Conservation (phyloP, 2,329 filamentous ascomycete genomes). For the Colletotrichum gigasporum region DNA sequence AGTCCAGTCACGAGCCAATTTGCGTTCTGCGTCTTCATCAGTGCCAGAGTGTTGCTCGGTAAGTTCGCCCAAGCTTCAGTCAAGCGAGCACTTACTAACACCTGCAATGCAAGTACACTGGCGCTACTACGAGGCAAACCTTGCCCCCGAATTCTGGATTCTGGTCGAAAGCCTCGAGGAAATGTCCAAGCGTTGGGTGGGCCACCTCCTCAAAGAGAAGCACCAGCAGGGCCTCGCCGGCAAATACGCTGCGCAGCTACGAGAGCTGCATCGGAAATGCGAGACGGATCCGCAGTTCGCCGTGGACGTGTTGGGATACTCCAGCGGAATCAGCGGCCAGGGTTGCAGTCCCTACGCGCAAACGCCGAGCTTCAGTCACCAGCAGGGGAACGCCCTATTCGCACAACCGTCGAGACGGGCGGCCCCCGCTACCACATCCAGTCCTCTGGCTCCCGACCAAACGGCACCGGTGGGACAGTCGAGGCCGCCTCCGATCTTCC, state of each 20-base stretch:
- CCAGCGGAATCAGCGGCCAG: constrained; percentile 18
- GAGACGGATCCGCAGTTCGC: constrained; percentile 18
- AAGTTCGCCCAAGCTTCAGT: background rate
- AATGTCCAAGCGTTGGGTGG: constrained; percentile 41
- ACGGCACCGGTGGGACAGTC: background rate
- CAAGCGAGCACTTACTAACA: background rate
- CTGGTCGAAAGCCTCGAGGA: constrained; percentile 41
- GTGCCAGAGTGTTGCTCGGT: constrained; percentile 51
- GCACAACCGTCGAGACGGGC: background rate
- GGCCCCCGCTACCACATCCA: background rate
- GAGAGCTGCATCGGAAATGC: constrained; percentile 30
- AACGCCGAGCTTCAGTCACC: constrained; percentile 15
- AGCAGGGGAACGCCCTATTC: constrained; percentile 18
- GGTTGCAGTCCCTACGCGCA: constrained; percentile 18
- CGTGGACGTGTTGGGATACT: constrained; percentile 35
- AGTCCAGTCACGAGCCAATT: constrained; percentile 48
- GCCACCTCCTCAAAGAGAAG: constrained; percentile 22
- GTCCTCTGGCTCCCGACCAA: background rate
- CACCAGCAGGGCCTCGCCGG: constrained; percentile 30
- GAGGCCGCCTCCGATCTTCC: constrained; percentile 1
- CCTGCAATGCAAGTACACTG: constrained; percentile 39
- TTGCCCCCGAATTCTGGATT: constrained; percentile 39
- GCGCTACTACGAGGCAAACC: constrained; percentile 36
- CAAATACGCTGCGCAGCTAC: constrained; percentile 34
- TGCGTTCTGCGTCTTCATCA: constrained; percentile 56